Percentiles rank a stretch among this genome's conserved stretches.
Evolutionary conservation across 2,329 filamentous ascomycete species (phyloP).

Genomic region (Fusarium sp.): DNA sequence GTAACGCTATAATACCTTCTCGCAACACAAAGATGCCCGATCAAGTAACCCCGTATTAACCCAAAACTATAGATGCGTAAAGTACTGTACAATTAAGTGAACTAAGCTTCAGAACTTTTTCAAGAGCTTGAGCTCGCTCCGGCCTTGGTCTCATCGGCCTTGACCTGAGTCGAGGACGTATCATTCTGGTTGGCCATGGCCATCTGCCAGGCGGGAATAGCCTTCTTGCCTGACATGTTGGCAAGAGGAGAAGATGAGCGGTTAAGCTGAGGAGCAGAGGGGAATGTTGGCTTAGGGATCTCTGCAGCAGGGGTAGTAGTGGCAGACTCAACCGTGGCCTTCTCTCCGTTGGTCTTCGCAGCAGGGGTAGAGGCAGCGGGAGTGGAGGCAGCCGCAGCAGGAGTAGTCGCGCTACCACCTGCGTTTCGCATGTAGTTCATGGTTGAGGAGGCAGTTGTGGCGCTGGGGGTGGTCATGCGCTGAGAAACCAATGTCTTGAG

Average conservation of each 20-base stretch:
- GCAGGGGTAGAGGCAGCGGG: slow-evolving; percentile 37
- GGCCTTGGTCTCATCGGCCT: slow-evolving; percentile 43
- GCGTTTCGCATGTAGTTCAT: slow-evolving; percentile 43
- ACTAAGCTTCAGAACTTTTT: slow-evolving; percentile 1
- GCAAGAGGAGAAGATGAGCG: slow-evolving; percentile 52
- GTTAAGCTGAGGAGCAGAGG: slow-evolving; percentile 44
- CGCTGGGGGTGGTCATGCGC: slow-evolving; percentile 61
- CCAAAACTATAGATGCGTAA: slow-evolving; percentile 31
- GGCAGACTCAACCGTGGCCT: slow-evolving; percentile 41
- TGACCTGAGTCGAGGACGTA: slow-evolving; percentile 44
- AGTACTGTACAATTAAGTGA: slow-evolving; percentile 34
- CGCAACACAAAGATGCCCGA: slow-evolving; percentile 10
- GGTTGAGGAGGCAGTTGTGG: slow-evolving; percentile 44
- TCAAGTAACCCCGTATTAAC: slow-evolving; percentile 26
- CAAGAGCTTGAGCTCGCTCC: slow-evolving; percentile 35
- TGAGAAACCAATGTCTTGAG: slow-evolving; percentile 86
- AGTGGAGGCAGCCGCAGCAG: slow-evolving; percentile 45
- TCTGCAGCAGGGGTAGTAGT: slow-evolving; percentile 46
- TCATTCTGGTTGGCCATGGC: slow-evolving; percentile 69
- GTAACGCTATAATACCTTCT: slow-evolving; percentile 31
- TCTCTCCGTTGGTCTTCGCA: slow-evolving; percentile 44
- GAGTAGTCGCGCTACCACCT: slow-evolving; percentile 34
- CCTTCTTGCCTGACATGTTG: slow-evolving; percentile 64
- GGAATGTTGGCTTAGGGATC: slow-evolving; percentile 46
- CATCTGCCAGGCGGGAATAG: slow-evolving; percentile 85